These are phyloP conservation scores for Candida frijolesensis DNA, from an alignment of 1,139 yeast genomes.

Conservation along the genomic window DNA sequence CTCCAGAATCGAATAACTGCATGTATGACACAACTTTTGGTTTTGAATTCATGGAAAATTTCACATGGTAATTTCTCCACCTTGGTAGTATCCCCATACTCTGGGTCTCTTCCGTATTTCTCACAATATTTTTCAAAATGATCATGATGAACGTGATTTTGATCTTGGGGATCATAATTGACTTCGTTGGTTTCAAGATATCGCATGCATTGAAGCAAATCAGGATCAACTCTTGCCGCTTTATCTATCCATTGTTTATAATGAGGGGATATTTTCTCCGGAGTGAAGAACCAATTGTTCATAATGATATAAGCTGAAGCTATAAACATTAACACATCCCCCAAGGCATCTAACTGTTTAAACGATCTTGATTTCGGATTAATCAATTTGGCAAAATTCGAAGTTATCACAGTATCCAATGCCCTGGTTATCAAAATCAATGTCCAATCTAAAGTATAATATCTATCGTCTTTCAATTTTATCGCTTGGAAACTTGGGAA, in stretches of 20 bases:
- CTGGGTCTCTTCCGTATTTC: constrained; percentile 26
- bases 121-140: constrained; percentile 26
- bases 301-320: constrained; percentile 31
- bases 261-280: constrained; percentile 35
- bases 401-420: constrained; percentile 22
- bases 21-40: constrained; percentile 37
- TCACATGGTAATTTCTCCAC: constrained; percentile 38
- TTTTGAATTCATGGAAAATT: constrained; percentile 34
- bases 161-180: constrained; percentile 4
- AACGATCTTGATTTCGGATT: constrained; percentile 1
- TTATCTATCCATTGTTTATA: constrained; percentile 44
- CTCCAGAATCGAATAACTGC: constrained; percentile 35
- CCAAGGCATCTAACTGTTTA: constrained; percentile 9
- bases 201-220: constrained; percentile 31
- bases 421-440: constrained; percentile 25
- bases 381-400: constrained; percentile 18
- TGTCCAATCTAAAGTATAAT: constrained; percentile 27
- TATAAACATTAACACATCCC: constrained; percentile 22
- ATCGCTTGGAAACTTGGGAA: constrained; percentile 24
- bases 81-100: constrained; percentile 24
- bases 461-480: constrained; percentile 18
- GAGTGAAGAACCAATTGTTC: constrained; percentile 42
- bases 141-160: constrained; percentile 12
- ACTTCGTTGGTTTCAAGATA: constrained; percentile 19
- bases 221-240: constrained; percentile 42